These are phyloP conservation scores for Trypanosomatidae sp. DNA, from an alignment of 208 protist genomes.

Conservation along the genomic window DNA sequence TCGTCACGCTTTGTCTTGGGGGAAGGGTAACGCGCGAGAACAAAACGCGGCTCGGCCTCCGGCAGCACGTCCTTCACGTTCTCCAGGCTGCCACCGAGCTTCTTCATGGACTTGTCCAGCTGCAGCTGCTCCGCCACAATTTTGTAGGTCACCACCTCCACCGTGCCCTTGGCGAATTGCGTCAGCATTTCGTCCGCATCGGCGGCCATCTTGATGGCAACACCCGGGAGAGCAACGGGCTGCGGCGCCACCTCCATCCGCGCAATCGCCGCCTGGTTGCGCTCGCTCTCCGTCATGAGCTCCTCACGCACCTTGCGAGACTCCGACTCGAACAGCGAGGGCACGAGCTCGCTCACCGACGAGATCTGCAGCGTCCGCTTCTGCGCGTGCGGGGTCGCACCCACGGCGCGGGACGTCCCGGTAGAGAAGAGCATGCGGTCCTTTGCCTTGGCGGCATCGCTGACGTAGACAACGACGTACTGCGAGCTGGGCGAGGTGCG, in stretches of 20 bases:
- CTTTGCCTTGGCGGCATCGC: constrained; percentile 42
- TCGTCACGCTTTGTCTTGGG: constrained; percentile 16
- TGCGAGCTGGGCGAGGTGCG: constrained; percentile 30
- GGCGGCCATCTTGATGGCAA: constrained; percentile 37
- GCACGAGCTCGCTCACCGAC: constrained; percentile 34
- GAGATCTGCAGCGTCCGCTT: constrained; percentile 37
- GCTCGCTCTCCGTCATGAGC: constrained; percentile 81
- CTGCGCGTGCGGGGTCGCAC: constrained; percentile 24
- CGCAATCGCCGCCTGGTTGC: constrained; percentile 42
- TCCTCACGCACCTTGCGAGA: constrained; percentile 28
- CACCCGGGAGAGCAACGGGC: constrained; percentile 57
- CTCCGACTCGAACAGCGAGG: constrained; percentile 47
- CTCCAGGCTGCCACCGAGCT: constrained; percentile 17
- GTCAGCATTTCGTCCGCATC: constrained; percentile 39
- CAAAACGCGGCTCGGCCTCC: constrained; percentile 31
- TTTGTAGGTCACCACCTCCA: constrained; percentile 51
- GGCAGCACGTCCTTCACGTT: constrained; percentile 30
- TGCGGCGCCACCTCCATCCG: constrained; percentile 67
- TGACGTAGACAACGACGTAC: constrained; percentile 51
- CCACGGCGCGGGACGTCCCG: constrained; percentile 29
- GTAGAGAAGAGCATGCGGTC: constrained; percentile 70
- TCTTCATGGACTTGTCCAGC: constrained; percentile 13
- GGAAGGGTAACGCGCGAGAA: constrained; percentile 32
- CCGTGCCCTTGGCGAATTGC: constrained; percentile 26
- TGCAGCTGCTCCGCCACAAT: constrained; percentile 28